Base-by-base conservation (phyloP, 805 yeast genomes). In the Blastobotrys robertii region DNA sequence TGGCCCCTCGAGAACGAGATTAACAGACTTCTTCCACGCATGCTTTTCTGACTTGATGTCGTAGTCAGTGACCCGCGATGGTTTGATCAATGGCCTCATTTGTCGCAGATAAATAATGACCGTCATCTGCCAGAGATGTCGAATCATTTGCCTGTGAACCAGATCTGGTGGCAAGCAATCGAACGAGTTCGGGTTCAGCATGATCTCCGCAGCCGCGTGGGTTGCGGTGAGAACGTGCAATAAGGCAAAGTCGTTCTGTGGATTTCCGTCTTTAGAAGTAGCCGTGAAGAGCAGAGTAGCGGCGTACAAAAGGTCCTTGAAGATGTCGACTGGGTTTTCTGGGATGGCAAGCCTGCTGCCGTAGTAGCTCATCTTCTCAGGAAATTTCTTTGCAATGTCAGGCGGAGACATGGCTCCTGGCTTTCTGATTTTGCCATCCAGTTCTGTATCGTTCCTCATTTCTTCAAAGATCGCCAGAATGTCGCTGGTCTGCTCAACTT, bases 161-260 rank as follows among this genome's bases (percentile, higher is more conserved):
- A 19, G 25, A 19, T 19, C 25, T 19, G 25, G 25, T 19, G 38
- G 41, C 4, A 43, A 49, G 9, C 39, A 32, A 28, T 39, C 34
- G 2, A 16, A 8, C 8, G 38, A 42, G 28, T 32, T 34, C 10
- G 44, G 44, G 13, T 42, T 39, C 6, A 42, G 31, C 22, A 52
- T 8, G 11, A 54, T 46, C 35, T 54, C 57, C 7, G 44, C 36
- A 2, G 47, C 38, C n/a, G 44, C 65, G 12, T 57, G 62, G 1
- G 56, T 37, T 3, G 54, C 48, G 1, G 63, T 57, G 14, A 61
- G 45, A 1, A 57, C 44, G 39, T 60, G 64, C 12, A 60, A 44
- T 7, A 60, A 43, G 33, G 49, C 48, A 39, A 60, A 60, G 41
- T 56, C 54, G 42, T 47, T 56, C 12, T 38, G 43, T 8, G 57